Evolutionary conservation across 352 stramenopile genomes (phyloP).

Genomic region (Phytopythium boreale): DNA sequence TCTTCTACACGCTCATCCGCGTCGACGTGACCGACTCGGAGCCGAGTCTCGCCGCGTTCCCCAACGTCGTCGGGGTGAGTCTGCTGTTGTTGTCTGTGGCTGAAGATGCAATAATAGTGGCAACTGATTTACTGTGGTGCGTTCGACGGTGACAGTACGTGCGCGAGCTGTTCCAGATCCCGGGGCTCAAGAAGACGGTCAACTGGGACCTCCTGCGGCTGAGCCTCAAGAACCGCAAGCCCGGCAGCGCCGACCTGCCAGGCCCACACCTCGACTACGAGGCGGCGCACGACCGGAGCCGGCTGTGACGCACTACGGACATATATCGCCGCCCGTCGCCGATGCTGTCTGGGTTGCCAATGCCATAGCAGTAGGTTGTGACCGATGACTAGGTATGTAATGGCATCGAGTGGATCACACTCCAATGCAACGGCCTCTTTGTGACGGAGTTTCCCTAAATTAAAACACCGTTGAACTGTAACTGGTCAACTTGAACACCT

Average conservation of each 20-base stretch:
- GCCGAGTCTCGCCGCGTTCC: constrained; percentile 7
- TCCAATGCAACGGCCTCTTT: too few species aligned
- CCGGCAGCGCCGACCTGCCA: constrained; percentile 65
- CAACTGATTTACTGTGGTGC: too few species aligned
- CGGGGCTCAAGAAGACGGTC: constrained; percentile 63
- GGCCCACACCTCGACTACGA: constrained; percentile 42
- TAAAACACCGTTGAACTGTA: too few species aligned
- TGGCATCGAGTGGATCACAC: too few species aligned
- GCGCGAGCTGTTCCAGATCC: constrained; percentile 75
- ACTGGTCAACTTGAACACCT: too few species aligned
- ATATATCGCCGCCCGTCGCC: too few species aligned
- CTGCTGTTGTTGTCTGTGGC: not conserved
- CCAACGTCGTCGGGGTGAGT: constrained; percentile 16
- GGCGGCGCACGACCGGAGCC: constrained; percentile 23
- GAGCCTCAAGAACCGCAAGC: constrained; percentile 79
- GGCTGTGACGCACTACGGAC: not conserved
- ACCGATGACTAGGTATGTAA: too few species aligned
- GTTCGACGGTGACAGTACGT: constrained; percentile 18
- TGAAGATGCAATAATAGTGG: too few species aligned
- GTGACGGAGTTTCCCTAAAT: too few species aligned
- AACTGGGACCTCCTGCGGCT: constrained; percentile 90
- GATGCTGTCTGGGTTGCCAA: too few species aligned
- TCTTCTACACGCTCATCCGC: constrained; percentile 33
- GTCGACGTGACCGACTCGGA: constrained; percentile 14
- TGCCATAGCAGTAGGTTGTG: too few species aligned